phyloP scores from a whole-genome alignment of 116 monocot genomes.

The Posidonia oceanica region DNA sequence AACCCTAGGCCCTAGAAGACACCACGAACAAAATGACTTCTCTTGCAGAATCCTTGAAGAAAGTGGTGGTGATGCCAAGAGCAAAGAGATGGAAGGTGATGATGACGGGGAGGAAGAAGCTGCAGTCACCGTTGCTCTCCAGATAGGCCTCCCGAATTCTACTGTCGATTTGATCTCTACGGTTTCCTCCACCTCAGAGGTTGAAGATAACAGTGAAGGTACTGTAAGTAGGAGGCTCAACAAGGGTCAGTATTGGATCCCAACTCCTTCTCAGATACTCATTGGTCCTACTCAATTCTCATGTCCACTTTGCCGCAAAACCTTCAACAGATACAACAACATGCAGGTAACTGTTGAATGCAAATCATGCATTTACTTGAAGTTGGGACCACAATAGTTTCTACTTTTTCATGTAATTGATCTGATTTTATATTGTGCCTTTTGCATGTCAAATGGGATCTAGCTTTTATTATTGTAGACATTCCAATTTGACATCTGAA shows the following conservation, averaged over 20 bases:
- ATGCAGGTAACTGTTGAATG: slow-evolving; percentile 43
- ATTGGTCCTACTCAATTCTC: slow-evolving; percentile 74
- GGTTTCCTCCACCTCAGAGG: slow-evolving; percentile 16
- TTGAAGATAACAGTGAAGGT: slow-evolving; percentile 2
- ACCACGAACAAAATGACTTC: not conserved
- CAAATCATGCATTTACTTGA: too few species aligned
- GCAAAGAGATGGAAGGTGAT: not conserved
- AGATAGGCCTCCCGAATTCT: slow-evolving; percentile 51
- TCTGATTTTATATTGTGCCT: too few species aligned
- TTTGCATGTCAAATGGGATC: too few species aligned
- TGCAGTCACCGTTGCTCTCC: slow-evolving; percentile 49
- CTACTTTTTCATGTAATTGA: too few species aligned
- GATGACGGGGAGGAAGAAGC: not conserved
- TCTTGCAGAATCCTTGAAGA: not conserved
- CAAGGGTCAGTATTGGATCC: slow-evolving; percentile 73
- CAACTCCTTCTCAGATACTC: slow-evolving; percentile 70
- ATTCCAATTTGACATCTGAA: too few species aligned
- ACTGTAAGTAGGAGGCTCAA: slow-evolving; percentile 30
- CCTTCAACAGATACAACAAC: slow-evolving; percentile 79
- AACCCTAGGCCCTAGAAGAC: slow-evolving; percentile 15
- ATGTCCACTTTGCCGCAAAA: slow-evolving; percentile 64
- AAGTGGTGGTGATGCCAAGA: not conserved
- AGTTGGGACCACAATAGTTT: too few species aligned
- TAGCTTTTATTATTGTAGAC: too few species aligned
- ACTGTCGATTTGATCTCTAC: slow-evolving; percentile 49